phyloP scores from a whole-genome alignment of 305 asterid species.

The Solanum aculeatissimum region DNA sequence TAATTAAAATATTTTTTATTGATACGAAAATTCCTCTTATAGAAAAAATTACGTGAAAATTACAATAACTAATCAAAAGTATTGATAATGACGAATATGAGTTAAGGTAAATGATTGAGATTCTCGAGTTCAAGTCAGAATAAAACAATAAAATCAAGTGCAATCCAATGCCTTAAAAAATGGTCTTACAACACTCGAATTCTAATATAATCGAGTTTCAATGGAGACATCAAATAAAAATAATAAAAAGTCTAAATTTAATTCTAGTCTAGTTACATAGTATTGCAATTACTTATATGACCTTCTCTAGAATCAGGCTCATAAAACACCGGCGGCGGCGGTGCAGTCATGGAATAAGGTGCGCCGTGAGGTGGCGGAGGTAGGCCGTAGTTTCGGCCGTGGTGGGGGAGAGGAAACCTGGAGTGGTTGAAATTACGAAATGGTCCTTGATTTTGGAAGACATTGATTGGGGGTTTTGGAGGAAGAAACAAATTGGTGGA shows the following conservation, averaged over 20 bases:
- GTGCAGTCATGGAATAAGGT: not conserved
- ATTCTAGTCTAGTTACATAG: not conserved
- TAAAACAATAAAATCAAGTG: accelerated
- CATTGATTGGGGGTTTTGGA: not conserved
- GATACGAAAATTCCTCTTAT: no score
- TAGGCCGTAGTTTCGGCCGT: not conserved
- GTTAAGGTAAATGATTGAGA: not conserved
- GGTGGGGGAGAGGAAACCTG: not conserved
- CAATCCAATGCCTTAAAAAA: not conserved
- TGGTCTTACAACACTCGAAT: not conserved
- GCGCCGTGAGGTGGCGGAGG: not conserved
- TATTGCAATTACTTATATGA: not conserved
- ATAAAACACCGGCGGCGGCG: not conserved
- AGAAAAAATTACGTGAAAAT: not conserved
- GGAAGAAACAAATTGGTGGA: not conserved
- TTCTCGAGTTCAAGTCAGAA: accelerated
- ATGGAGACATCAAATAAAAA: accelerated
- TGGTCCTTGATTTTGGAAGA: not conserved
- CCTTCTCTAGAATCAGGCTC: not conserved
- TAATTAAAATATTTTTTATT: no score
- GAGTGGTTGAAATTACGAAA: not conserved
- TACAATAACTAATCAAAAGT: not conserved
- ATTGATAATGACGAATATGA: not conserved
- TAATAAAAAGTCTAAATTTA: not conserved
- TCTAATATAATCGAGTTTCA: not conserved